These are phyloP conservation scores for Neonectria hederae DNA, from an alignment of 2,329 filamentous ascomycete species.

Conservation along the genomic window DNA sequence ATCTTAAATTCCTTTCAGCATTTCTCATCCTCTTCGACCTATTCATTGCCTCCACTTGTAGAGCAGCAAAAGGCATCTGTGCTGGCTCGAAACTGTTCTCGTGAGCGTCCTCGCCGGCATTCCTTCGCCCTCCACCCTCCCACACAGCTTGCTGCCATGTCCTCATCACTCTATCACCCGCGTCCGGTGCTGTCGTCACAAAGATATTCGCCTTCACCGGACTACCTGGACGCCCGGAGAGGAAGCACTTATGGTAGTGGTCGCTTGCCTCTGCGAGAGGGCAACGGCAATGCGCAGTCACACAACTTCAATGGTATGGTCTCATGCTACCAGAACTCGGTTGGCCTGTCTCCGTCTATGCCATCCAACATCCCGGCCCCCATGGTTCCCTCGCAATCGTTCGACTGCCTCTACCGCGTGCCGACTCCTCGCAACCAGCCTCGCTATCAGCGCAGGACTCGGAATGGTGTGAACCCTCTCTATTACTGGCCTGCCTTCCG, in stretches of 20 bases:
- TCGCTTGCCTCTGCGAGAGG: slow-evolving; percentile 61
- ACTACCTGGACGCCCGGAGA: slow-evolving; percentile 59
- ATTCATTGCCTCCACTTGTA: slow-evolving; percentile 46
- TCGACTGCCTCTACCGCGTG: slow-evolving; percentile 52
- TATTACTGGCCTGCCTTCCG: slow-evolving; percentile 70
- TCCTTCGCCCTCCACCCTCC: slow-evolving; percentile 44
- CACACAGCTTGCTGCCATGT: slow-evolving; percentile 44
- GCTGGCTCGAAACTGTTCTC: slow-evolving; percentile 42
- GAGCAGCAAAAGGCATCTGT: slow-evolving; percentile 42
- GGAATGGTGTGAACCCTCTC: slow-evolving; percentile 64
- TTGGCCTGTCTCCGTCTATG: slow-evolving; percentile 55
- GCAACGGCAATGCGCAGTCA: slow-evolving; percentile 61
- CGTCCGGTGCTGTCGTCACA: slow-evolving; percentile 62
- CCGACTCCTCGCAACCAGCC: slow-evolving; percentile 50
- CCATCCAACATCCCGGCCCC: slow-evolving; percentile 61
- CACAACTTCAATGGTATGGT: slow-evolving; percentile 53
- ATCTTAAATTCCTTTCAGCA: slow-evolving; percentile 56
- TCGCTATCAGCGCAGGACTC: slow-evolving; percentile 47
- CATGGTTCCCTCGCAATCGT: slow-evolving; percentile 61
- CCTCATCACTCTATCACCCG: slow-evolving; percentile 52
- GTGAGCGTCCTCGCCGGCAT: slow-evolving; percentile 45
- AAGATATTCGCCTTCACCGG: slow-evolving; percentile 58
- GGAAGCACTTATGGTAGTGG: slow-evolving; percentile 46
- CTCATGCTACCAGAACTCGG: slow-evolving; percentile 56
- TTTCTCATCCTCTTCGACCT: slow-evolving; percentile 52